Percentiles rank a stretch among this genome's conserved stretches.
phyloP scores from a whole-genome alignment of 1,139 yeast species.

The Sugiyamaella paludigena region DNA sequence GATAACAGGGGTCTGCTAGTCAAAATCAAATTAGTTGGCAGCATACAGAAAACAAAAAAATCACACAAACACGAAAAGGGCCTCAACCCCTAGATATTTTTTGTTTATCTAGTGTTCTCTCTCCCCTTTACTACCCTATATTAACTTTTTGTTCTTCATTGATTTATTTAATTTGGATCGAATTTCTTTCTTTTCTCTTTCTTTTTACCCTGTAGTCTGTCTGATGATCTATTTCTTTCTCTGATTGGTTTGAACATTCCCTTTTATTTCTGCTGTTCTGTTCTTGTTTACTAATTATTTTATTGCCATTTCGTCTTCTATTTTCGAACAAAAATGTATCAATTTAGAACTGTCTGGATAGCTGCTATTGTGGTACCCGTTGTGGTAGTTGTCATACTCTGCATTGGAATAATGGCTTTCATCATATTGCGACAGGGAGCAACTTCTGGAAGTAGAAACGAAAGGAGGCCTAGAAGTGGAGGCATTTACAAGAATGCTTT shows the following conservation, averaged over 20 bases:
- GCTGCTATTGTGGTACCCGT: slow-evolving; percentile 34
- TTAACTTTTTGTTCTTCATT: too few relatives aligned
- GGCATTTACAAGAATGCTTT: not conserved
- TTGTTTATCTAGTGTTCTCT: too few relatives aligned
- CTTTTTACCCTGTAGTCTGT: too few relatives aligned
- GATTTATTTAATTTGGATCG: too few relatives aligned
- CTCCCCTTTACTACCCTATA: too few relatives aligned
- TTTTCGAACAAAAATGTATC: slow-evolving; percentile 3
- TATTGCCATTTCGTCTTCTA: not conserved
- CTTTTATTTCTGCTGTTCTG: not conserved
- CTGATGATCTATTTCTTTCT: not conserved
- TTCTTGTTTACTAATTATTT: not conserved
- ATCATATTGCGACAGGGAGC: slow-evolving; percentile 4
- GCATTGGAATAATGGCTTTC: slow-evolving; percentile 18
- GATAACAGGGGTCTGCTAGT: too few relatives aligned
- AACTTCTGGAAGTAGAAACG: not conserved
- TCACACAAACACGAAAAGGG: too few relatives aligned
- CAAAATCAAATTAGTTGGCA: too few relatives aligned
- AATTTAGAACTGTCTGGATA: slow-evolving; percentile 24
- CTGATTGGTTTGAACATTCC: not conserved
- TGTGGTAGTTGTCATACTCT: slow-evolving; percentile 22
- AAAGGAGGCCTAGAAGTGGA: slow-evolving; percentile 1
- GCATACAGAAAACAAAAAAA: too few relatives aligned
- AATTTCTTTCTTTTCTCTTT: not conserved
- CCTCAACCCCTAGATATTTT: too few relatives aligned